Base-by-base conservation (phyloP, 306 rosid species). In the Cucurbita moschata region DNA sequence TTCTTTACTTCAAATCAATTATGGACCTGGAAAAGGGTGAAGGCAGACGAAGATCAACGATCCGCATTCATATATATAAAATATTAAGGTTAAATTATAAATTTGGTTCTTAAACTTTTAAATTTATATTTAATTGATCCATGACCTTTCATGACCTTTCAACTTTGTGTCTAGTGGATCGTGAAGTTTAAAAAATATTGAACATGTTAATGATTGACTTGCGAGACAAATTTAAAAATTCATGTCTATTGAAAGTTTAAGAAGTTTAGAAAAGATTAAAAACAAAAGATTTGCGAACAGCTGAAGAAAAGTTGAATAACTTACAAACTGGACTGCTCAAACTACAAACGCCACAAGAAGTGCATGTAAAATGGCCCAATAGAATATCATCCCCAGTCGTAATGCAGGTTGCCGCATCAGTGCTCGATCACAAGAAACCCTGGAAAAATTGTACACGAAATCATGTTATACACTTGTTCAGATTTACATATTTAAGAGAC, bases 381-480 rank as follows among this genome's bases (percentile, higher is more conserved):
- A 94, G 52, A 91, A 18, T 75, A 91, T 86, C 78, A 91, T 91
- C 60, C 97, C 95, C 58, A 94, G 91, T 63, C 99, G 90, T 68
- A 91, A 80, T 30, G 82, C 76, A 19, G 99, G 99, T 63, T 87
- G 90, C 54, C 99, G 87, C 99, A 94, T 94, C 79, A 94, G 79
- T 46, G 99, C 81, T 52, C 99, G 95, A 75, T 94, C 99, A 42
- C 99, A 94, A 56, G 99, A 85, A 76, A 94, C 96, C 99, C 97
- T 94, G 82, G 76, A 66, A 72, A 77, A 78, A 30, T 70, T 51
- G 72, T 46, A 73, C 1, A 71, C 50, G 73, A 66, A 39, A 79
- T 60, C 43, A 52, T 71, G 75, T 74, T 51, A 75, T 77, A 40
- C n/a, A 53, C 77, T 56, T 73, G 71, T 54, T 37, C 43, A 66